Conservation (phyloP, 176 grass and related monocot genomes). For the Luzula sylvatica region DNA sequence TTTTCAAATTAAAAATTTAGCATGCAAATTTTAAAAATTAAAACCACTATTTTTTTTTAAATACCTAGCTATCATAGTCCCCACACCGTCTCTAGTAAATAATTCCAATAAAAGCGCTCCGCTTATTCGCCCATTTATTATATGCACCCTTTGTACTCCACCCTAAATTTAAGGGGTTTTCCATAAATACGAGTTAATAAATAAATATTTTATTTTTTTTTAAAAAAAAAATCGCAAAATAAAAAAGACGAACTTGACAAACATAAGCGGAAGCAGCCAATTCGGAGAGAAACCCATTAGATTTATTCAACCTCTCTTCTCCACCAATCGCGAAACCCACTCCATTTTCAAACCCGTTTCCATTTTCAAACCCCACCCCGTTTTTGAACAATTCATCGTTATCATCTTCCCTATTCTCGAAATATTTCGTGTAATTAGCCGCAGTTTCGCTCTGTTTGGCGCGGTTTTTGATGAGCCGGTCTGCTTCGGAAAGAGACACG, state of each 20-base stretch:
- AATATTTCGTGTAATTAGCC: conserved; percentile 72
- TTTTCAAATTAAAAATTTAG: conserved; percentile 10
- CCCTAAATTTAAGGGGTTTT: too few species aligned
- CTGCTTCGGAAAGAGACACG: conserved; percentile 70
- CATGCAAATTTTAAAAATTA: conserved; percentile 6
- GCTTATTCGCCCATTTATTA: conserved; percentile 71
- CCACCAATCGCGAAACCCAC: conserved; percentile 82
- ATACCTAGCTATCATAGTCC: conserved; percentile 95
- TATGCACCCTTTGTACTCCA: conserved; percentile 95
- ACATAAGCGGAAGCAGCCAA: conserved; percentile 85
- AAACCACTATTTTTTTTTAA: neutral
- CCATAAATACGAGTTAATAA: too few species aligned
- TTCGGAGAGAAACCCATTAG: conserved; percentile 81
- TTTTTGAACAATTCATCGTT: conserved; percentile 63
- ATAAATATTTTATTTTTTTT: too few species aligned
- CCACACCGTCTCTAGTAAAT: conserved; percentile 94
- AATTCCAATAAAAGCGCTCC: conserved; percentile 86
- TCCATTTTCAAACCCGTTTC: conserved; percentile 58
- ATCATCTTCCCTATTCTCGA: conserved; percentile 43
- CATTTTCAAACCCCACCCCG: conserved; percentile 75
- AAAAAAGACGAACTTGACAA: conserved; percentile 58
- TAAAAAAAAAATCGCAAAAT: conserved; percentile 12
- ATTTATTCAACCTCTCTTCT: conserved; percentile 50
- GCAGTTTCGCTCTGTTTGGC: conserved; percentile 67
- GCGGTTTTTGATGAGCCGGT: conserved; percentile 59